Percentiles rank a stretch among this genome's conserved stretches.
Evolutionary conservation across 2,329 filamentous ascomycete genomes (phyloP).

Genomic region (Claviceps sp.): DNA sequence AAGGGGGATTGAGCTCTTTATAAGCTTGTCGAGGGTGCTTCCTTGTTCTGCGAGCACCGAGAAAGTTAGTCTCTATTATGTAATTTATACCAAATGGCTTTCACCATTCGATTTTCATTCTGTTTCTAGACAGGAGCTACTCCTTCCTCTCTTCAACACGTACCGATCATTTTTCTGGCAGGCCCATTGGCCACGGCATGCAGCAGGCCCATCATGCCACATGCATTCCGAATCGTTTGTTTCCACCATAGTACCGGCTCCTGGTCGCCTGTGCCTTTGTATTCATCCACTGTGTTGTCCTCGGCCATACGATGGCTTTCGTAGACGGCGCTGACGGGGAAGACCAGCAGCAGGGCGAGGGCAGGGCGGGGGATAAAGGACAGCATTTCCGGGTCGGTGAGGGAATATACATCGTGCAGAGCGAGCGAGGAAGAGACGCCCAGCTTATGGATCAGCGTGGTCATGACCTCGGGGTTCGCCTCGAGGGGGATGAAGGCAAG

Average conservation of each 20-base stretch:
- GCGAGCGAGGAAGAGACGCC: constrained; percentile 65
- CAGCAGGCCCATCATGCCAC: constrained; percentile 76
- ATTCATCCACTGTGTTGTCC: constrained; percentile 50
- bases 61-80: not conserved
- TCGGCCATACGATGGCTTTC: constrained; percentile 63
- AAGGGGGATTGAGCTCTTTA: constrained; percentile 58
- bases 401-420: constrained; percentile 85
- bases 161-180: constrained; percentile 48
- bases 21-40: constrained; percentile 49
- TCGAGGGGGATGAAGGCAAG: constrained; percentile 47
- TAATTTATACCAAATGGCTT: not conserved
- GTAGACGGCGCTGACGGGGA: constrained; percentile 70
- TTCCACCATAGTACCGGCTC: constrained; percentile 88
- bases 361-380: constrained; percentile 80
- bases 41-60: constrained; percentile 22
- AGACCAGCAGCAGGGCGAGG: constrained; percentile 80
- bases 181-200: constrained; percentile 72
- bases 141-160: not conserved
- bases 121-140: not conserved
- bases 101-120: not conserved
- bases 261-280: constrained; percentile 49
- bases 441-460: constrained; percentile 64
- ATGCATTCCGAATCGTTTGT: constrained; percentile 90
- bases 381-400: constrained; percentile 74
- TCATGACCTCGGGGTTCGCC: constrained; percentile 83